Conservation (phyloP, 108 stramenopile species). For the Hondaea fermentalgiana region DNA sequence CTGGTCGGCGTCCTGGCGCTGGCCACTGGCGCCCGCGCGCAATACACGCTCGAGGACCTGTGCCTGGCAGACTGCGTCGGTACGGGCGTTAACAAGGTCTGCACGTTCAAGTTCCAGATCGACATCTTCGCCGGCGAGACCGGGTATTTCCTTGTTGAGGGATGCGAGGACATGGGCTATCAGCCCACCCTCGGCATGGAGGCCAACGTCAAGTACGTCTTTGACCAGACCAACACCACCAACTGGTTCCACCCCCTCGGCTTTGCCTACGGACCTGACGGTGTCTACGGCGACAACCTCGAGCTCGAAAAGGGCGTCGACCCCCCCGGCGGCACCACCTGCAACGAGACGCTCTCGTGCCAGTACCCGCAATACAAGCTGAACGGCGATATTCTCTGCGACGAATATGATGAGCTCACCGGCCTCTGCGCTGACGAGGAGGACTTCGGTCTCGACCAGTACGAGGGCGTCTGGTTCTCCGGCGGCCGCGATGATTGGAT, state of each 20-base stretch:
- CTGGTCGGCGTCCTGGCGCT: too few relatives aligned
- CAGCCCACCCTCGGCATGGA: conserved; percentile 70
- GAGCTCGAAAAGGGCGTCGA: conserved; percentile 68
- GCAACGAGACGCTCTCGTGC: conserved; percentile 39
- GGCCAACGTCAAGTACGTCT: conserved; percentile 61
- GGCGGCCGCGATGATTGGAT: conserved; percentile 61
- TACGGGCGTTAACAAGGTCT: conserved; percentile 24
- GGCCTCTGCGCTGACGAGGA: background rate
- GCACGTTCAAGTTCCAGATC: conserved; percentile 38
- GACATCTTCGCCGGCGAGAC: conserved; percentile 42
- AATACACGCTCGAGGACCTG: background rate
- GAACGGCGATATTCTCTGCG: conserved; percentile 52
- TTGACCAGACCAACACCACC: conserved; percentile 50
- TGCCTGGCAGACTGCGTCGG: background rate
- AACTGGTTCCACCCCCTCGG: conserved; percentile 76
- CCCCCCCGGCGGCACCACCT: conserved; percentile 31
- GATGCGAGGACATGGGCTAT: conserved; percentile 53
- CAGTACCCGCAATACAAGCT: conserved; percentile 72
- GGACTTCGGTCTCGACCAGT: conserved; percentile 69
- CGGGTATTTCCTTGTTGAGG: conserved; percentile 69
- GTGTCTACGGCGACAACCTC: conserved; percentile 65
- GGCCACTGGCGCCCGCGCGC: background rate
- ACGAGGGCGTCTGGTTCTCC: conserved; percentile 68
- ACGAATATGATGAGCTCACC: conserved; percentile 24
- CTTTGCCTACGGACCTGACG: conserved; percentile 75